Evolutionary conservation across 129 eudicot genomes (phyloP), one percentile per base, ranked within the genome.

Genomic region (Flaveria ramosissima): DNA sequence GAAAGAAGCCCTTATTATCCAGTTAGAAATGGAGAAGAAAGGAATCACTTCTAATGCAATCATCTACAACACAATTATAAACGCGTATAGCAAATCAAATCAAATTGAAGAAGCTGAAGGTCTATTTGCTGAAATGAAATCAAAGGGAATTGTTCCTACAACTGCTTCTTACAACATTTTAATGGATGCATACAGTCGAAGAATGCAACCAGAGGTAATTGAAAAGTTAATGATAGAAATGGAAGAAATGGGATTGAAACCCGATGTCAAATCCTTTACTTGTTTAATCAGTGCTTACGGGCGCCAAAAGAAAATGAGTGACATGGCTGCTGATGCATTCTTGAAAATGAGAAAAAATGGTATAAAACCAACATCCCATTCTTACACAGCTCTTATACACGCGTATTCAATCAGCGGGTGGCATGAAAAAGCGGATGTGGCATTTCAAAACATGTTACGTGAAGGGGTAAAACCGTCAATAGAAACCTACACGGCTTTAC

Each of bases 21-120:
- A 94, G 81, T 67, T 78, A 80, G 97, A 94, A 71, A 89, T 94
- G 90, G 98, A 91, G 89, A 94, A 87, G 78, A 94, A 86, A 53
- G 98, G 98, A 24, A 85, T 89, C 11, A 76, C 90, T 66, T 94
- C 98, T 11, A 87, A 91, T 75, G 90, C 88, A 23, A 73, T 91
- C 21, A 77, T 94, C 32, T 94, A 94, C 68, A 91, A 94, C 79
- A 94, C 97, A 14, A 78, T 94, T 50, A 94, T 94, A 89, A 90
- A 94, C 52, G 93, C 96, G n/a, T 91, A 85, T 68, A 66, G 83
- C 75, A 89, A 94, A 57, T 94, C 97, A 1, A 71, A 91, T 79
- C 89, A 84, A 27, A 73, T 94, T 27, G 97, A 94, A 85, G 98
- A 94, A 80, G 97, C 96, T 11, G 98, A 94, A 83, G 98, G 97